Evolutionary conservation across 2,329 filamentous ascomycete genomes (phyloP).

Genomic region (Mariannaea elegans): DNA sequence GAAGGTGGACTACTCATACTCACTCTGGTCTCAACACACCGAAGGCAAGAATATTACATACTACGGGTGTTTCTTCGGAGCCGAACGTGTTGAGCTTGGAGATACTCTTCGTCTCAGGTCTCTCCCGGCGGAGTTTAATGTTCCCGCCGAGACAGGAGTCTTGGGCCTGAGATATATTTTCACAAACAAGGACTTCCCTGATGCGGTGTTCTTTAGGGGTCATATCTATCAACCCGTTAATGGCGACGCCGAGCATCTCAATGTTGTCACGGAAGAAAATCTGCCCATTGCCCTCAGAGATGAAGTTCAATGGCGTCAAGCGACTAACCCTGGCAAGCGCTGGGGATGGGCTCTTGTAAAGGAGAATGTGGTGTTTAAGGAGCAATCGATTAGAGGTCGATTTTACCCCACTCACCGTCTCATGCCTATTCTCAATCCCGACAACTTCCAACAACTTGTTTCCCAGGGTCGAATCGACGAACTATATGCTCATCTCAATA

Average conservation of each 20-base stretch:
- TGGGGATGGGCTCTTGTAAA: constrained; percentile 53
- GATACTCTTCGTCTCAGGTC: constrained; percentile 60
- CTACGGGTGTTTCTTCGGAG: constrained; percentile 60
- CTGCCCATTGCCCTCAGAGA: constrained; percentile 53
- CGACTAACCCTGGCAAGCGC: constrained; percentile 43
- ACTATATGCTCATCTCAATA: constrained; percentile 61
- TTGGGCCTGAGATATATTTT: constrained; percentile 54
- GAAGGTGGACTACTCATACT: constrained; percentile 59
- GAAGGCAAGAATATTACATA: constrained; percentile 48
- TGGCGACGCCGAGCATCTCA: constrained; percentile 35
- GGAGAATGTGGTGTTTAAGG: constrained; percentile 58
- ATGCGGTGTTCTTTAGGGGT: constrained; percentile 51
- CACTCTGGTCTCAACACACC: constrained; percentile 53
- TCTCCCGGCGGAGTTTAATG: constrained; percentile 48
- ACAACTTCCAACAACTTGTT: constrained; percentile 49
- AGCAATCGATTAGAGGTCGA: constrained; percentile 60
- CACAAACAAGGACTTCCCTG: constrained; percentile 47
- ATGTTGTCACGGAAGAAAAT: constrained; percentile 47
- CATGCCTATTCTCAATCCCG: constrained; percentile 58
- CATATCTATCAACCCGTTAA: constrained; percentile 50
- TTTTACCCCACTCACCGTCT: constrained; percentile 66
- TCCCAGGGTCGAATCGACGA: constrained; percentile 52
- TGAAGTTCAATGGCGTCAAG: constrained; percentile 52
- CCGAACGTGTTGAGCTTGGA: constrained; percentile 57
- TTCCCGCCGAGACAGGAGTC: constrained; percentile 43